Evolutionary conservation across 257 asterid species (phyloP).

Genomic region (Voacanga thouarsii): DNA sequence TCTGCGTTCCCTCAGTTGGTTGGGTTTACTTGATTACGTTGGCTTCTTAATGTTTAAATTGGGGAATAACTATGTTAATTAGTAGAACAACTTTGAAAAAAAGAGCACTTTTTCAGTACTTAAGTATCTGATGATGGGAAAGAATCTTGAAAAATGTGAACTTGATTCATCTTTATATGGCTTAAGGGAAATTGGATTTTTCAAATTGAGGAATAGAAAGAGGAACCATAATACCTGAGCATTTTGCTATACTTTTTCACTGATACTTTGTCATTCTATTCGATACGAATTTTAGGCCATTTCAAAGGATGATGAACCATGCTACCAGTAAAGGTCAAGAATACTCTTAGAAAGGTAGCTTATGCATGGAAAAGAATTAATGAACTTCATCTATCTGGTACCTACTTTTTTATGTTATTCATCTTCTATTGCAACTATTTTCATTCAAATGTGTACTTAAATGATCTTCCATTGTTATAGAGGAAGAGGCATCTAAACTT

Average conservation of each 20-base stretch:
- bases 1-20: no score
- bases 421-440: background rate
- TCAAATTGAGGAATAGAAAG: background rate
- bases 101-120: background rate
- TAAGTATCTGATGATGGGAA: background rate
- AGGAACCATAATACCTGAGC: background rate
- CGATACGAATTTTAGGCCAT: conserved; percentile 47
- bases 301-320: conserved; percentile 71
- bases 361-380: conserved; percentile 72
- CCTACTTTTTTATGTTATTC: background rate
- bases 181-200: background rate
- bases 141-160: background rate
- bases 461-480: conserved; percentile 39
- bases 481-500: conserved; percentile 73
- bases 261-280: conserved; percentile 1
- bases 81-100: background rate
- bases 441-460: conserved; percentile 11
- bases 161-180: background rate
- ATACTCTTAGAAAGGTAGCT: conserved; percentile 85
- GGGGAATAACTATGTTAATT: background rate
- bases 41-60: background rate
- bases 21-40: background rate
- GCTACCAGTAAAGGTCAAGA: conserved; percentile 85
- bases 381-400: conserved; percentile 78
- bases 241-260: background rate